These are phyloP conservation scores for Coemansia sp. DNA, from an alignment of 192 early-diverging fungal species.

Conservation along the genomic window DNA sequence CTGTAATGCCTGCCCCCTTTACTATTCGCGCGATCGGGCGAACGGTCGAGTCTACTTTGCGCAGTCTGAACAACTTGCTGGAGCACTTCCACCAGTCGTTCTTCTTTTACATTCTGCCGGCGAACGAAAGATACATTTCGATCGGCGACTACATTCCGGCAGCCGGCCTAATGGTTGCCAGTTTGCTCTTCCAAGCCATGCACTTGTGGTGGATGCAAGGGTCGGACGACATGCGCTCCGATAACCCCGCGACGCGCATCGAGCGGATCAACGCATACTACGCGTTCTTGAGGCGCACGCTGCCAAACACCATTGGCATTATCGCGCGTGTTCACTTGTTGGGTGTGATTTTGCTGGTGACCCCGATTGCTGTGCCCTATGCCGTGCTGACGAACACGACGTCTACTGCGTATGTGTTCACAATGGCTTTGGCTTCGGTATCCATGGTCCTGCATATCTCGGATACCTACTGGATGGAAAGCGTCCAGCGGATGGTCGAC, in stretches of 20 bases:
- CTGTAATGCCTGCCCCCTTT: not conserved
- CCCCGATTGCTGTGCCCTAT: constrained; percentile 24
- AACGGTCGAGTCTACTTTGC: constrained; percentile 78
- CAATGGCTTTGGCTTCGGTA: constrained; percentile 29
- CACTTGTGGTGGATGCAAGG: constrained; percentile 57
- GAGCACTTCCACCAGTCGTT: constrained; percentile 96
- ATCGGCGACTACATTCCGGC: constrained; percentile 90
- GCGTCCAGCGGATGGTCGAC: constrained; percentile 34
- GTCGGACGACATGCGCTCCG: constrained; percentile 30
- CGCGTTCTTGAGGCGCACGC: constrained; percentile 35
- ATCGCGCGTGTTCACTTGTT: constrained; percentile 54
- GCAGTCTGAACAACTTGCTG: constrained; percentile 87
- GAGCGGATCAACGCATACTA: constrained; percentile 45
- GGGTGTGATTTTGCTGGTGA: constrained; percentile 31
- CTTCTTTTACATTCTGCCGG: constrained; percentile 95
- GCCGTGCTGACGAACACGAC: constrained; percentile 28
- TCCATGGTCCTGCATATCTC: constrained; percentile 60
- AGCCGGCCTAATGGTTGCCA: constrained; percentile 72
- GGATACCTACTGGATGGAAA: constrained; percentile 59
- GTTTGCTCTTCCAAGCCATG: constrained; percentile 70
- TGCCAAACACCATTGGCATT: constrained; percentile 28
- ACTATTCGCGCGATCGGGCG: constrained; percentile 41
- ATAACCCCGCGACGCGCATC: constrained; percentile 42
- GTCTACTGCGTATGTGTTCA: constrained; percentile 33
- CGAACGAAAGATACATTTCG: constrained; percentile 75